phyloP scores from a whole-genome alignment of 1,139 yeast species.

The Kluyveromyces sp. region DNA sequence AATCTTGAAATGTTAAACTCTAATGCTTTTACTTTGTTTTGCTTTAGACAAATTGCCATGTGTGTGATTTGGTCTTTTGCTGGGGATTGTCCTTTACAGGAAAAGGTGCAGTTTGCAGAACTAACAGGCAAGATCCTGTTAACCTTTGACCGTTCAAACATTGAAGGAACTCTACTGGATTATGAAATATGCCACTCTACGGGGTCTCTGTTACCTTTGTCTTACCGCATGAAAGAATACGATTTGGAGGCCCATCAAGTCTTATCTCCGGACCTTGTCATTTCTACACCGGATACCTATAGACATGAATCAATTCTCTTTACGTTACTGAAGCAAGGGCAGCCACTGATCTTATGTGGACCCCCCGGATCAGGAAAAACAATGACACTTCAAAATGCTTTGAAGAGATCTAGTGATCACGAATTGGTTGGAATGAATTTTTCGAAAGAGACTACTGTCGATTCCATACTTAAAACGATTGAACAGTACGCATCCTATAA shows the following conservation, averaged over 20 bases:
- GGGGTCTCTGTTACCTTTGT: constrained; percentile 46
- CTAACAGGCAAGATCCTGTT: constrained; percentile 28
- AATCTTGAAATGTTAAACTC: background rate
- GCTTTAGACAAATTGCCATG: constrained; percentile 29
- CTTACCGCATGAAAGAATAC: constrained; percentile 38
- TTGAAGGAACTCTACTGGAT: constrained; percentile 33
- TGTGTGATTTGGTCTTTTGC: constrained; percentile 59
- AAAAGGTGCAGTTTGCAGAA: constrained; percentile 33
- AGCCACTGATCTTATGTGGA: constrained; percentile 74
- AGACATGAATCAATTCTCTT: constrained; percentile 59
- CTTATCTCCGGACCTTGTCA: constrained; percentile 53
- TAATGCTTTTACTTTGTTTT: background rate
- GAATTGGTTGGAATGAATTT: constrained; percentile 70
- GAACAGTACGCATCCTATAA: constrained; percentile 68
- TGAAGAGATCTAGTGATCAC: constrained; percentile 50
- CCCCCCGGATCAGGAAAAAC: constrained; percentile 99
- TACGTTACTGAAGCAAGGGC: constrained; percentile 49
- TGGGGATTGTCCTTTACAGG: constrained; percentile 18
- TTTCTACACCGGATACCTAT: constrained; percentile 75
- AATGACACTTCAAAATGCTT: constrained; percentile 72
- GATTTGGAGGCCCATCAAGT: constrained; percentile 62
- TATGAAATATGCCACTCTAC: constrained; percentile 43
- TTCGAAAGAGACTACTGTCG: constrained; percentile 73
- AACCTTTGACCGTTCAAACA: constrained; percentile 16
- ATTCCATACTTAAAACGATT: constrained; percentile 52